Percentiles rank a stretch among this genome's conserved stretches.
These are phyloP conservation scores for Cicer yamashitae DNA, from an alignment of 306 rosid genomes.

Conservation along the genomic window DNA sequence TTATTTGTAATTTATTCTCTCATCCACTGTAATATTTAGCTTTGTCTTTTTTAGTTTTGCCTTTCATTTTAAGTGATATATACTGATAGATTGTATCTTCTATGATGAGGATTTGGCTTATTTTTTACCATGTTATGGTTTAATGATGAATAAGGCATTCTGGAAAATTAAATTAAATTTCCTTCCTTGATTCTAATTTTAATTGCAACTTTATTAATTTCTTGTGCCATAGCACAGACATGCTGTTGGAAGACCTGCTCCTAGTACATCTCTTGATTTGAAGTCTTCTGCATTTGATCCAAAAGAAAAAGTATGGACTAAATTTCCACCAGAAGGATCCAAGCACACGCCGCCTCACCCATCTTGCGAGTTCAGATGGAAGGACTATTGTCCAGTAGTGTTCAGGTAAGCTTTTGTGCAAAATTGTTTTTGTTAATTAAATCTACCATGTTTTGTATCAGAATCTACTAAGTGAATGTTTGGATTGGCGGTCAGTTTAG, in stretches of 20 bases:
- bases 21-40: neutral
- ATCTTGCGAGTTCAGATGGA: slow-evolving; percentile 90
- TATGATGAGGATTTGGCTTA: slow-evolving; percentile 38
- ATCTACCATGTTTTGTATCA: slow-evolving; percentile 25
- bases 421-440: neutral
- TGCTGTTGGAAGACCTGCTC: slow-evolving; percentile 99
- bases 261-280: slow-evolving; percentile 83
- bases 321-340: slow-evolving; percentile 97
- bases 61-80: neutral
- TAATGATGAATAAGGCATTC: slow-evolving; percentile 26
- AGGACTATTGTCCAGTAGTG: slow-evolving; percentile 97
- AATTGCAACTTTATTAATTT: slow-evolving; percentile 58
- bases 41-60: neutral
- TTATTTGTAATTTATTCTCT: no score
- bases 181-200: slow-evolving; percentile 50
- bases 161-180: slow-evolving; percentile 30
- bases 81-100: slow-evolving; percentile 23
- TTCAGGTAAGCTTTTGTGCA: slow-evolving; percentile 68
- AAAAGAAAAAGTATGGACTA: slow-evolving; percentile 94
- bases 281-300: slow-evolving; percentile 93
- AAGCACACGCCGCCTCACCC: slow-evolving; percentile 95
- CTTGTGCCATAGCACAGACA: slow-evolving; percentile 92
- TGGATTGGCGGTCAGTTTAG: no score
- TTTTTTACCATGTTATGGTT: slow-evolving; percentile 23
- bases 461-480: neutral